These are phyloP conservation scores for Globisporangium barbulae DNA, from an alignment of 352 stramenopile genomes.

Conservation along the genomic window DNA sequence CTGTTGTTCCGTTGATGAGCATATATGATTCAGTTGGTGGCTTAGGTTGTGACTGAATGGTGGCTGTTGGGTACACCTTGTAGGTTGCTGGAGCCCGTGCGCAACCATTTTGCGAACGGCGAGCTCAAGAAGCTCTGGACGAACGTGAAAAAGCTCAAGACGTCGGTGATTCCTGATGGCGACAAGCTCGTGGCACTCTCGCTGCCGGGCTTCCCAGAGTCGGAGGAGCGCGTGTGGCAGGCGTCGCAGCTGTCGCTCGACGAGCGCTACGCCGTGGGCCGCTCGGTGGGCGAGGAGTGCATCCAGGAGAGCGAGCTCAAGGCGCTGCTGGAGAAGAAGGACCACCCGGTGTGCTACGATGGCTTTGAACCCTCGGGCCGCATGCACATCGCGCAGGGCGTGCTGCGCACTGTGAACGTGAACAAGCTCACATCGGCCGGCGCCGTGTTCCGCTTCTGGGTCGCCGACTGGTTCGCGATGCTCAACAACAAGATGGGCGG, in stretches of 20 bases:
- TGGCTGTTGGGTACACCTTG: not conserved
- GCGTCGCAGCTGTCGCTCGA: conserved; percentile 75
- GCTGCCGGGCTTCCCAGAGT: conserved; percentile 60
- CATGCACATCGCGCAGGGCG: conserved; percentile 99
- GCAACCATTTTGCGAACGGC: conserved; percentile 93
- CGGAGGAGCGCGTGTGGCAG: conserved; percentile 64
- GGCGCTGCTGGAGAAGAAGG: conserved; percentile 85
- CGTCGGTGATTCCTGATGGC: conserved; percentile 51
- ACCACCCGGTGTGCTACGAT: conserved; percentile 94
- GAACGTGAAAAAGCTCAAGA: conserved; percentile 90
- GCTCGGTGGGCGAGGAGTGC: conserved; percentile 91
- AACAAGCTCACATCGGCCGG: conserved; percentile 90
- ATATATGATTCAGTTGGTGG: not conserved
- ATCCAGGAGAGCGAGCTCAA: conserved; percentile 91
- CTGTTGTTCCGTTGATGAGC: not conserved
- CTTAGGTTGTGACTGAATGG: not conserved
- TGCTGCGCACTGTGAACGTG: conserved; percentile 97
- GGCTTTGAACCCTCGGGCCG: conserved; percentile 98
- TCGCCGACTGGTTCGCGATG: conserved; percentile 99
- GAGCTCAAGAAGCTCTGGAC: conserved; percentile 95
- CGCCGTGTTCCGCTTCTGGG: conserved; percentile 99
- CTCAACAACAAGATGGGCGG: conserved; percentile 99
- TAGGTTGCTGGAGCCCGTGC: conserved; percentile 93
- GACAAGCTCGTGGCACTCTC: conserved; percentile 73
- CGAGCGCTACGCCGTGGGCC: conserved; percentile 73